Evolutionary conservation across 208 protist species (phyloP).

Genomic region (Acanthamoeba culbertsoni): DNA sequence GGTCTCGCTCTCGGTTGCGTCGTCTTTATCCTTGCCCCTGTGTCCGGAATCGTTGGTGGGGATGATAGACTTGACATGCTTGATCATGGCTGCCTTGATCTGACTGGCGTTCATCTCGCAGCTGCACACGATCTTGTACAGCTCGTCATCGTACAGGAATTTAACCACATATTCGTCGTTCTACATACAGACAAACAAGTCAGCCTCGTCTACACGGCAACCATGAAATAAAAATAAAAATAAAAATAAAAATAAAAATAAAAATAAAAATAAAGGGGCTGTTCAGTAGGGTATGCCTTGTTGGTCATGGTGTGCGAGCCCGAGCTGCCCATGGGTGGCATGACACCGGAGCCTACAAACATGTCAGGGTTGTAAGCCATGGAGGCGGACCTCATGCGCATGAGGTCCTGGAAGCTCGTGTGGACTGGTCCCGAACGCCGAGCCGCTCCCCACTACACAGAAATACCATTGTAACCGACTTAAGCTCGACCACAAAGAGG

Average conservation of each 20-base stretch:
- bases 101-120: not conserved
- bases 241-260: not conserved
- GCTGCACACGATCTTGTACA: slow-evolving; percentile 6
- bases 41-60: not conserved
- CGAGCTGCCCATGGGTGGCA: not conserved
- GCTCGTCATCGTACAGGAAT: not conserved
- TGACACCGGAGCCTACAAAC: not conserved
- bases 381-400: not conserved
- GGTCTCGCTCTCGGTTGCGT: not conserved
- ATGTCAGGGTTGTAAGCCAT: not conserved
- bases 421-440: not conserved
- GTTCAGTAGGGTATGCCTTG: not conserved
- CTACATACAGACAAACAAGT: not conserved
- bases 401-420: not conserved
- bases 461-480: not conserved
- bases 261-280: not conserved
- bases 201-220: too few species aligned
- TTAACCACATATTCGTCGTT: not conserved
- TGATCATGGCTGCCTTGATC: not conserved
- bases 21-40: not conserved
- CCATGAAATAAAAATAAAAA: not conserved
- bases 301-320: slow-evolving; percentile 6
- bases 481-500: too few species aligned
- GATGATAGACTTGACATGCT: not conserved
- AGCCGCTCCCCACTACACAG: not conserved